A percentile compares a stretch with the other conserved stretches of the same genome.
phyloP scores from a whole-genome alignment of 352 stramenopile species.

The Globisporangium takayamanum region DNA sequence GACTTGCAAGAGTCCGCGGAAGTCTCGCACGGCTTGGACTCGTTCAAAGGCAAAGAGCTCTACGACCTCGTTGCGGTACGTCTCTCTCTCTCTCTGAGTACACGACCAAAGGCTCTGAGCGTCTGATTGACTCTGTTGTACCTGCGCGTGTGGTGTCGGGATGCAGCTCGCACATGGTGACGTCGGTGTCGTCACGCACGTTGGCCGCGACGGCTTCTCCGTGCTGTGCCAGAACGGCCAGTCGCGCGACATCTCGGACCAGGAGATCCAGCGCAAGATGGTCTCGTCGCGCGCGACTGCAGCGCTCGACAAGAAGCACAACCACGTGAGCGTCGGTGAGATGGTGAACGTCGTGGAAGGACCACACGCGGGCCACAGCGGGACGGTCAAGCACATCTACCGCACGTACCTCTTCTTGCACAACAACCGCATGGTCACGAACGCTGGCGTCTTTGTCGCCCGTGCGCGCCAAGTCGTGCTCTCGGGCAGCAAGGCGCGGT shows the following conservation, averaged over 20 bases:
- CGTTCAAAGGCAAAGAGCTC: conserved; percentile 86
- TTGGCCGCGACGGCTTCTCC: conserved; percentile 83
- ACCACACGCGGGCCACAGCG: conserved; percentile 70
- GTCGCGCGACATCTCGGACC: conserved; percentile 75
- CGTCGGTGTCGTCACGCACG: conserved; percentile 88
- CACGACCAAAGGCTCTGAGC: not conserved
- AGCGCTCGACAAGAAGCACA: conserved; percentile 86
- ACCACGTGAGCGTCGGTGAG: conserved; percentile 85
- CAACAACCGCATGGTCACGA: conserved; percentile 87
- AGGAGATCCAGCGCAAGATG: conserved; percentile 88
- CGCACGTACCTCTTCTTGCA: conserved; percentile 86
- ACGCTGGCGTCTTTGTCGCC: conserved; percentile 87
- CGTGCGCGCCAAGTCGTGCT: conserved; percentile 76
- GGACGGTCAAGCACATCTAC: conserved; percentile 91
- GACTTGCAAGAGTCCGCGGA: conserved; percentile 87
- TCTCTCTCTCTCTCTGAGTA: not conserved
- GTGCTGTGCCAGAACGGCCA: conserved; percentile 85
- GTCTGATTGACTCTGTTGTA: conserved; percentile 3
- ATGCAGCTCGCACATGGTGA: conserved; percentile 72
- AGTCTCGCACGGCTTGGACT: conserved; percentile 85
- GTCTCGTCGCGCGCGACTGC: conserved; percentile 75
- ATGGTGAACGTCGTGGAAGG: conserved; percentile 89
- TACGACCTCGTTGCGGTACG: conserved; percentile 83
- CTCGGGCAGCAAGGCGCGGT: conserved; percentile 81
- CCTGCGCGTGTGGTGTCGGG: not conserved